A percentile compares a stretch with the other conserved stretches of the same genome.
Conservation (phyloP, 441 rosid species). For the Adansonia madagascariensis region DNA sequence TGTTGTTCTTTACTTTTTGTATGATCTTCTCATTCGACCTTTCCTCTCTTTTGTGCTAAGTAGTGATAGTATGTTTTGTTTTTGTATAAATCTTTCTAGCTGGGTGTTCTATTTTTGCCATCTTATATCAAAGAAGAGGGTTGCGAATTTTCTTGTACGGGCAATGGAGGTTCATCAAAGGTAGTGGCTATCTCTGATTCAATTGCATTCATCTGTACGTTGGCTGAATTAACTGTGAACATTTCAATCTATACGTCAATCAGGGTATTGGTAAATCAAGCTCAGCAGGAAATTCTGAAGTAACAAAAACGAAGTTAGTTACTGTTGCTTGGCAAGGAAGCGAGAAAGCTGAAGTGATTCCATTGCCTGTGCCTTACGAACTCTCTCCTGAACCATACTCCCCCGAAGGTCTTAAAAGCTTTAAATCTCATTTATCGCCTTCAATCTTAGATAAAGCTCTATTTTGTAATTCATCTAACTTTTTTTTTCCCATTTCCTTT, state of each 20-base stretch:
- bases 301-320: conserved; percentile 50
- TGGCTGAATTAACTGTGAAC: background rate
- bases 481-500: conserved; percentile 8
- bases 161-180: conserved; percentile 36
- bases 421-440: background rate
- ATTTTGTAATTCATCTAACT: conserved; percentile 21
- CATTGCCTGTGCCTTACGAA: conserved; percentile 79
- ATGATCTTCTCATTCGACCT: background rate
- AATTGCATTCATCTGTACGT: background rate
- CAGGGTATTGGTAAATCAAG: conserved; percentile 36
- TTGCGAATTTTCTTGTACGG: conserved; percentile 63
- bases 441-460: background rate
- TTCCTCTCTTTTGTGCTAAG: background rate
- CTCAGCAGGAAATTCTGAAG: conserved; percentile 30
- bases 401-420: conserved; percentile 54
- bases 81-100: conserved; percentile 38
- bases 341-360: conserved; percentile 49
- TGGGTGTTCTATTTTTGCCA: conserved; percentile 87
- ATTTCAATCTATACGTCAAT: background rate
- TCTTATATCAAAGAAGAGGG: conserved; percentile 35
- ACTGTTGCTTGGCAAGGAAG: conserved; percentile 68
- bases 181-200: conserved; percentile 29
- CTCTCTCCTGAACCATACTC: conserved; percentile 78
- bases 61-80: background rate
- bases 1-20: background rate